A percentile compares a stretch with the other conserved stretches of the same genome.
phyloP scores from a whole-genome alignment of 1,139 yeast genomes.

The Diutina neorugosa region DNA sequence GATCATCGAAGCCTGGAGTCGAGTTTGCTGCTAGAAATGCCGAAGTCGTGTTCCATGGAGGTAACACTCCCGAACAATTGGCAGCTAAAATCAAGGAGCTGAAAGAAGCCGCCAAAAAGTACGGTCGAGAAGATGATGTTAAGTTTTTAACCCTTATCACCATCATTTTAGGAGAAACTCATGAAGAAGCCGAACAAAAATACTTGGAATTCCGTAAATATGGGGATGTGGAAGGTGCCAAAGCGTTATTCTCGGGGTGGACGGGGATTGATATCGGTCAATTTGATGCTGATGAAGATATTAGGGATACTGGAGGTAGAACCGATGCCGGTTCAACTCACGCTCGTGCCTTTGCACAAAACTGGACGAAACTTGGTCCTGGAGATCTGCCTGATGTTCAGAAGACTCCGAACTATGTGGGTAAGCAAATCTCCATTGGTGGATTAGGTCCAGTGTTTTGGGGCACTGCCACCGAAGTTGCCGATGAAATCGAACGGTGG shows the following conservation, averaged over 20 bases:
- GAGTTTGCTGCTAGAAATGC: conserved; percentile 35
- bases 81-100: conserved; percentile 17
- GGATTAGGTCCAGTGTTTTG: conserved; percentile 17
- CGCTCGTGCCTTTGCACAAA: conserved; percentile 16
- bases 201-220: conserved; percentile 18
- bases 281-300: conserved; percentile 18
- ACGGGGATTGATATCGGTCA: conserved; percentile 23
- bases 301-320: conserved; percentile 13
- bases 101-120: conserved; percentile 18
- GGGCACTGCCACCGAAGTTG: conserved; percentile 18
- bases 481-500: conserved; percentile 19
- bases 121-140: conserved; percentile 21
- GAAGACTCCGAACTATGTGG: conserved; percentile 17
- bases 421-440: conserved; percentile 18
- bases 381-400: conserved; percentile 15
- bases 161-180: conserved; percentile 22
- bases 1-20: conserved; percentile 32
- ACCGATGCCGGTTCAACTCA: conserved; percentile 15
- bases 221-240: conserved; percentile 29
- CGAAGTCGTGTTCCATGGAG: conserved; percentile 27
- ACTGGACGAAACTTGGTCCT: conserved; percentile 20
- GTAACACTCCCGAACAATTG: conserved; percentile 18
- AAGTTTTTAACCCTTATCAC: conserved; percentile 23
- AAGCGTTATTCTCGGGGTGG: conserved; percentile 26
- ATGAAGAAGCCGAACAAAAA: conserved; percentile 22